A percentile compares a stretch with the other conserved stretches of the same genome.
Conservation (phyloP, 176 grass and related monocot genomes). For the Echinochloa phyllopogon region DNA sequence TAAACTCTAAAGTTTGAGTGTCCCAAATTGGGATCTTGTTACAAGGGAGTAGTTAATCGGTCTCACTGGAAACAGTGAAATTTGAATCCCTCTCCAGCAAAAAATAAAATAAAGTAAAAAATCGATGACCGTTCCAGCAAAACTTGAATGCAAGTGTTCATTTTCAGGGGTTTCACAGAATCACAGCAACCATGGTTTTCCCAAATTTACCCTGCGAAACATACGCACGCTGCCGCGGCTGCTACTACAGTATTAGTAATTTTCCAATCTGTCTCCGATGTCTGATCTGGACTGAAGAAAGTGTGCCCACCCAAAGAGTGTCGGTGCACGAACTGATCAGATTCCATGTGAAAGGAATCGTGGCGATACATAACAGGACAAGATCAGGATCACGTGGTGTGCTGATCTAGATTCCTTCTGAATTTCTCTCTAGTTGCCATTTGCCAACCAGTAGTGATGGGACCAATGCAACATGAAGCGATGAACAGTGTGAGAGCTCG, state of each 20-base stretch:
- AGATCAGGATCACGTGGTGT: neutral
- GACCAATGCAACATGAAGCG: neutral
- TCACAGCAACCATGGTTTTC: neutral
- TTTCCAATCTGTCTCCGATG: neutral
- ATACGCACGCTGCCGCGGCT: neutral
- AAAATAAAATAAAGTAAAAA: too few species aligned
- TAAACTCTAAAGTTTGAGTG: too few species aligned
- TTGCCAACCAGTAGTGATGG: too few species aligned
- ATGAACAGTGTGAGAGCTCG: neutral
- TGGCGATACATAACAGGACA: neutral
- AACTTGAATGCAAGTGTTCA: too few species aligned
- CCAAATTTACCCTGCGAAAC: neutral
- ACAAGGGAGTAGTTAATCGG: too few species aligned
- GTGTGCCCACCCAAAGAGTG: neutral
- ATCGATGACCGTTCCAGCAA: too few species aligned
- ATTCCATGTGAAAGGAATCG: conserved; percentile 10
- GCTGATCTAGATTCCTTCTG: neutral
- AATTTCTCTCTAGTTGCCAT: neutral
- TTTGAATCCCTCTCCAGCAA: neutral
- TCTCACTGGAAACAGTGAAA: too few species aligned
- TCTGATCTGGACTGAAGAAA: neutral
- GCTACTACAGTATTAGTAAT: too few species aligned
- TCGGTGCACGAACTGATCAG: neutral
- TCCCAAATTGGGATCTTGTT: too few species aligned
- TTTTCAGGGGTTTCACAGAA: neutral